Evolutionary conservation across 768 basidiomycete genomes (phyloP), one percentile per base, ranked within the genome.

Genomic region (Tylopilus vinaceipallidus): DNA sequence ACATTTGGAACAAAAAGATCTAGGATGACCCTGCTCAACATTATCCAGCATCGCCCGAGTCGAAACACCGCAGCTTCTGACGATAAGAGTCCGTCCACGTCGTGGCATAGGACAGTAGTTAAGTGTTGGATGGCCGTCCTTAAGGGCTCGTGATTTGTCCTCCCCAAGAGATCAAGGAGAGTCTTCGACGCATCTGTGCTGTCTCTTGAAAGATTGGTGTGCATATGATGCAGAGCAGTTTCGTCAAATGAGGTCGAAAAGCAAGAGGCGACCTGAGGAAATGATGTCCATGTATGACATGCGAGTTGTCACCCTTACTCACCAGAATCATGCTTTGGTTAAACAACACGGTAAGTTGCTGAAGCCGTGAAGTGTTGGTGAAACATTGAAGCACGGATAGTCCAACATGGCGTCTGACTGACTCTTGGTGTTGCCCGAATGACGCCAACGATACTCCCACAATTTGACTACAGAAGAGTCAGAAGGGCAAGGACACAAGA

Each of bases 1-100:
- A 81, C 71, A 64, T 91, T 79, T 0, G 97, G 93, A 33, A 98
- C 75, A 61, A 86, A 86, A 17, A 95, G 76, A 4, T 84, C 74
- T 20, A 92, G 63, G 22, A 94, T 66, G 46, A 84, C 56, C 16
- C 74, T 75, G 38, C 80, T 76, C 42, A 89, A 61, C 1, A 76
- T 77, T 27, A 91, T 71, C 83, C 86, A 95, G 37, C 72, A 65
- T 17, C 62, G 63, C 11, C 78, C 81, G 8, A 79, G 44, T 48
- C 62, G 71, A 22, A 62, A 56, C 9, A 73, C 70, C 50, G 68
- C 33, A 42, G 56, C 50, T 57, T 57, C 44, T 34, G 41, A 39
- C 53, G 53, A 43, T 37, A 59, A 47, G 49, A 35, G 37, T 19
- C 47, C 35, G 42, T 50, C 43, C 42, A 45, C 33, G 26, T 70